phyloP scores from a whole-genome alignment of 768 basidiomycete genomes.

The Asterophora lycoperdoides region DNA sequence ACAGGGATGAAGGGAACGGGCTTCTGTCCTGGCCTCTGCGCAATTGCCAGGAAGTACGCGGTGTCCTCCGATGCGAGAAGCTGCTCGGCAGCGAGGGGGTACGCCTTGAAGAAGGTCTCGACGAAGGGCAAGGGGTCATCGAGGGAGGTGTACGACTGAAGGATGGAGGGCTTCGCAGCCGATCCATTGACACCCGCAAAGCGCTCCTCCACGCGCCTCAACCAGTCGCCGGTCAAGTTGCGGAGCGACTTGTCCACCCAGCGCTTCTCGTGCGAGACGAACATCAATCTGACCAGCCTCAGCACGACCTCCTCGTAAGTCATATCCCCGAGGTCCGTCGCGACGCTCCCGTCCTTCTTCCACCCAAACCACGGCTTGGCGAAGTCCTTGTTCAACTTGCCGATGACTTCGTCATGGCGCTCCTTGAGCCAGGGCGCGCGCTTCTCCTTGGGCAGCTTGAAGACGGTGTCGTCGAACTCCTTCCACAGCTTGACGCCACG shows the following conservation, averaged over 20 bases:
- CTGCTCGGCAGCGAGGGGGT: slow-evolving; percentile 78
- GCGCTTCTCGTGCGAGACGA: slow-evolving; percentile 82
- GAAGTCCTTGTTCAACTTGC: slow-evolving; percentile 91
- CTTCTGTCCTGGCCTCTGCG: slow-evolving; percentile 96
- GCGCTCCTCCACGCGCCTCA: slow-evolving; percentile 91
- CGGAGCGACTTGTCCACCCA: slow-evolving; percentile 93
- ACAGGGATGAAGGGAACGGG: slow-evolving; percentile 98
- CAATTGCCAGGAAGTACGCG: slow-evolving; percentile 93
- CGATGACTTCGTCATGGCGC: slow-evolving; percentile 85
- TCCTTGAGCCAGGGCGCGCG: slow-evolving; percentile 82
- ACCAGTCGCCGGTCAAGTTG: slow-evolving; percentile 95
- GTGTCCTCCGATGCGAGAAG: slow-evolving; percentile 91
- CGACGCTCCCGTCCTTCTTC: slow-evolving; percentile 88
- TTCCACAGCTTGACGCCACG: slow-evolving; percentile 98
- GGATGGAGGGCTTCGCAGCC: slow-evolving; percentile 73
- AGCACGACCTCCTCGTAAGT: slow-evolving; percentile 95
- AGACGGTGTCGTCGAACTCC: slow-evolving; percentile 96
- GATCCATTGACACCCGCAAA: slow-evolving; percentile 85
- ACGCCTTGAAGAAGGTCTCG: slow-evolving; percentile 77
- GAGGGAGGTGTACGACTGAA: slow-evolving; percentile 80
- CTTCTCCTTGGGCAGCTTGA: slow-evolving; percentile 95
- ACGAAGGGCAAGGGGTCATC: slow-evolving; percentile 80
- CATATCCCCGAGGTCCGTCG: slow-evolving; percentile 90
- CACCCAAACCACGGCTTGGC: slow-evolving; percentile 96
- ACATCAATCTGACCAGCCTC: slow-evolving; percentile 93